These are phyloP conservation scores for Elsinoe arachidis DNA, from an alignment of 2,329 filamentous ascomycete species.

Conservation along the genomic window DNA sequence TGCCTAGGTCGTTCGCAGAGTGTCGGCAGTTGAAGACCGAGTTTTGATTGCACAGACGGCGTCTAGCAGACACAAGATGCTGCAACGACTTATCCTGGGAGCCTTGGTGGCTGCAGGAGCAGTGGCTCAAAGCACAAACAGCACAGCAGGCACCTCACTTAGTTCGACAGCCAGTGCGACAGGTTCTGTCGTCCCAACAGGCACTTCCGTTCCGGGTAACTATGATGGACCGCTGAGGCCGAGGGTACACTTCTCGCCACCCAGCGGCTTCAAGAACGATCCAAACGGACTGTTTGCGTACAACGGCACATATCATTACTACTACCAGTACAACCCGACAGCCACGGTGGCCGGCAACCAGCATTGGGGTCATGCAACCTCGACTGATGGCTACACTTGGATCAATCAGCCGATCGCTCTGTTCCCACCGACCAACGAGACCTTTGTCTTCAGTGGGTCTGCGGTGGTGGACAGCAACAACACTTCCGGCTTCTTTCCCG, in stretches of 20 bases:
- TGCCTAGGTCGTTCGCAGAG: too few species aligned
- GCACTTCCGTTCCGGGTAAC: constrained; percentile 16
- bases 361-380: constrained; percentile 61
- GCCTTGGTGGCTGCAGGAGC: not conserved
- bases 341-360: constrained; percentile 47
- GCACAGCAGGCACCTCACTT: not conserved
- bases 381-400: constrained; percentile 55
- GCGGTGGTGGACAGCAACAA: constrained; percentile 55
- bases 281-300: constrained; percentile 55
- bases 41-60: too few species aligned
- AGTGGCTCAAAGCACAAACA: not conserved
- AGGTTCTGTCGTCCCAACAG: constrained; percentile 10
- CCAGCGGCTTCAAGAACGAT: constrained; percentile 42
- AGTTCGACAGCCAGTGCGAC: not conserved
- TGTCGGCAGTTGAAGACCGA: too few species aligned
- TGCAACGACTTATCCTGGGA: not conserved
- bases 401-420: constrained; percentile 56
- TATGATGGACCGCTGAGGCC: constrained; percentile 17
- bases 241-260: constrained; percentile 18
- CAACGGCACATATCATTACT: constrained; percentile 53
- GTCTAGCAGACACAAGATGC: not conserved
- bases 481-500: constrained; percentile 56
- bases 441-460: constrained; percentile 47
- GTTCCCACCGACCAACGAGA: constrained; percentile 47
- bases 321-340: constrained; percentile 54